Percentiles rank a stretch among this genome's conserved stretches.
These are phyloP conservation scores for Solanum tarapatanum DNA, from an alignment of 257 asterid species.

Conservation along the genomic window DNA sequence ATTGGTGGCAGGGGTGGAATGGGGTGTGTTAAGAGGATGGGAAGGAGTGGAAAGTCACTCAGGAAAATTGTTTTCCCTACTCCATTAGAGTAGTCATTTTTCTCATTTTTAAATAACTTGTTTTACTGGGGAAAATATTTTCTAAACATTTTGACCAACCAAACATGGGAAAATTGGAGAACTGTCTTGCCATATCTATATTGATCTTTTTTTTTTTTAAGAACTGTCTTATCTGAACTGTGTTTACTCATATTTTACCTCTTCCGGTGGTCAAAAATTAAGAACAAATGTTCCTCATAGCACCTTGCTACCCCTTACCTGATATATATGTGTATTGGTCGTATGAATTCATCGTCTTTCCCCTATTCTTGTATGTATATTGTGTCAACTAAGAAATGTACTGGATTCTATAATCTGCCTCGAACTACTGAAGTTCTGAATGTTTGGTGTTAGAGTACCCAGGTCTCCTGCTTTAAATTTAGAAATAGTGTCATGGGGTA, in stretches of 20 bases:
- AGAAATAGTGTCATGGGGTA: background rate
- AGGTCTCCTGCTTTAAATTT: background rate
- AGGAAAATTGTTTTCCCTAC: background rate
- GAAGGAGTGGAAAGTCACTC: background rate
- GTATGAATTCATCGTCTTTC: background rate
- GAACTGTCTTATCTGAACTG: background rate
- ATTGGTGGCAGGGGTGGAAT: background rate
- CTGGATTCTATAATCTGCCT: background rate
- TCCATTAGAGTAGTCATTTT: background rate
- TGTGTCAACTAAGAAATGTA: background rate
- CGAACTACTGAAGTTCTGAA: background rate
- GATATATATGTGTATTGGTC: background rate
- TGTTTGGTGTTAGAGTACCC: background rate
- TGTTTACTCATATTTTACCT: background rate
- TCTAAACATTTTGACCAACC: background rate
- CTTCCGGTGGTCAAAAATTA: background rate
- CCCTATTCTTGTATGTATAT: background rate
- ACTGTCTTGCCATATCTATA: background rate
- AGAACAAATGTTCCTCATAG: background rate
- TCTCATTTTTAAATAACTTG: background rate
- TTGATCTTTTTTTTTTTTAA: background rate
- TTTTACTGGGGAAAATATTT: background rate
- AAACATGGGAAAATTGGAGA: background rate
- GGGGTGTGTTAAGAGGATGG: background rate
- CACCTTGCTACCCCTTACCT: background rate